Evolutionary conservation across 2,329 filamentous ascomycete species (phyloP), one percentile per base, ranked within the genome.

Genomic region (Ramularia endophylla): DNA sequence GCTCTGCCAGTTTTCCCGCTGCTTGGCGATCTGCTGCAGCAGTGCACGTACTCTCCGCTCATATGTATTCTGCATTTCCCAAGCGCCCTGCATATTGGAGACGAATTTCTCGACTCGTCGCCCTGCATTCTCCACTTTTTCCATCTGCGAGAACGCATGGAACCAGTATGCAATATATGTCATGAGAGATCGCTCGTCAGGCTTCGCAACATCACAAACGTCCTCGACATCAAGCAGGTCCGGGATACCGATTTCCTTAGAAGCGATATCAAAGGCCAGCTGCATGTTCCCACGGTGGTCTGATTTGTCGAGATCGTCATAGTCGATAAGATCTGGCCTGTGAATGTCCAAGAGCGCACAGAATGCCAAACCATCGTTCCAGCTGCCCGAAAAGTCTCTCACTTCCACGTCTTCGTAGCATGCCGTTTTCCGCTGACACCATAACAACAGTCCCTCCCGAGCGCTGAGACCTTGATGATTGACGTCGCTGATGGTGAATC

Each of bases 161-260:
- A 98, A 98, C 92, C 92, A 98, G 72, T 98, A 98, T 51, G 92
- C 92, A 57, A 98, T 98, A 65, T 98, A 98, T 1, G 92, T 98
- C 92, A 98, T 98, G 62, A 98, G 75, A 63, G 86, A 94, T 56
- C 87, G 83, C 67, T 98, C 92, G 63, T 98, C 92, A 17, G 92
- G 92, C 68, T 92, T 94, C 17, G 88, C 78, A 19, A 98, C 90
- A 62, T 98, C 92, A 64, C 87, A 95, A 15, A 98, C 92, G 70
- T 98, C 92, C 66, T 98, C 92, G 11, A 97, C 92, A 64, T 98
- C 92, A 44, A 98, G 77, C 62, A 98, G 73, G 58, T 90, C 87
- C 12, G 92, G 92, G 45, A 98, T 98, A 36, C 92, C 92, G 58
- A 98, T 97, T 69, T 97, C 92, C 62, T 90, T 87, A 55, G 85